Conservation (phyloP, 2,329 filamentous ascomycete species). For the Alternaria hordeiaustralica region DNA sequence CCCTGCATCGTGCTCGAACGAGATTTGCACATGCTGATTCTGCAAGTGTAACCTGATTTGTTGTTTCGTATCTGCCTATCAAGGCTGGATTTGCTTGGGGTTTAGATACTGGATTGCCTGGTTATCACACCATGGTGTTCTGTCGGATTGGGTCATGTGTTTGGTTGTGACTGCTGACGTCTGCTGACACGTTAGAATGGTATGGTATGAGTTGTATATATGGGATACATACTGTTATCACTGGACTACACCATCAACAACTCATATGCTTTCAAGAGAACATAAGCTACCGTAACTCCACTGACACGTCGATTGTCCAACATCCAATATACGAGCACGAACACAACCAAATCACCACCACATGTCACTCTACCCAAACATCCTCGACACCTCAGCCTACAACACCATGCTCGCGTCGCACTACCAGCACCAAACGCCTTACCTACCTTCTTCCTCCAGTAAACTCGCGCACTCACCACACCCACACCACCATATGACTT, state of each 20-base stretch:
- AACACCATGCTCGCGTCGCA: slow-evolving; percentile 1
- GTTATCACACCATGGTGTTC: slow-evolving; percentile 1
- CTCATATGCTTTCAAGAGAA: too few species aligned
- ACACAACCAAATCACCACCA: not conserved
- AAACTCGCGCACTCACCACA: not conserved
- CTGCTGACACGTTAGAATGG: too few species aligned
- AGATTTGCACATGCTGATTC: too few species aligned
- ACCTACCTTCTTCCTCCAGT: not conserved
- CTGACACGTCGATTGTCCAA: too few species aligned
- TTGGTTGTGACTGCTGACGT: too few species aligned
- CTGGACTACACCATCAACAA: too few species aligned
- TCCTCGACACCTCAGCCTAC: not conserved
- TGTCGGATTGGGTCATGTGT: not conserved
- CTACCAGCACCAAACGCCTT: not conserved
- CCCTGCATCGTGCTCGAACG: not conserved
- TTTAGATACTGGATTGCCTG: not conserved
- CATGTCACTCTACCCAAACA: slow-evolving; percentile 13
- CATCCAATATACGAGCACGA: too few species aligned
- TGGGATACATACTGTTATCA: too few species aligned
- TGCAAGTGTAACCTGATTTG: too few species aligned
- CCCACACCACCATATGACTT: slow-evolving; percentile 8
- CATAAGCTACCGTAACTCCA: not conserved
- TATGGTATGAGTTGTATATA: too few species aligned
- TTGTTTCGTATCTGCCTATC: too few species aligned
- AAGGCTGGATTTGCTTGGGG: too few species aligned